Evolutionary conservation across 257 asterid species (phyloP).

Genomic region (Solanum rostratum): DNA sequence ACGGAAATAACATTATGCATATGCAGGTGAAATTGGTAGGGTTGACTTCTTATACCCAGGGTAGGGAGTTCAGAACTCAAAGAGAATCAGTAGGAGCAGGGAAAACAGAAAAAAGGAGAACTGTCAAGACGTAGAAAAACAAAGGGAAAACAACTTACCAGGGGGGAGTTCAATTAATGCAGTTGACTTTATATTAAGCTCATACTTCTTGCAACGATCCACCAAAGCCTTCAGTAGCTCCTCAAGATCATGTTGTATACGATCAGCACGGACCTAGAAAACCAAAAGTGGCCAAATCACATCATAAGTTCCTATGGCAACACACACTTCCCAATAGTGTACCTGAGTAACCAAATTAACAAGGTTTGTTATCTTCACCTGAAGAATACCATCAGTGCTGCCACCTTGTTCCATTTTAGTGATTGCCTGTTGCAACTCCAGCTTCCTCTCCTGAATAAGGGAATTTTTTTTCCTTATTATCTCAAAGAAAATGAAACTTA

Average conservation of each 20-base stretch:
- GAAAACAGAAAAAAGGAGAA: background rate
- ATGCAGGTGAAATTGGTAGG: background rate
- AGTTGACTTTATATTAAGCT: slow-evolving; percentile 52
- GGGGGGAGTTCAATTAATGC: slow-evolving; percentile 86
- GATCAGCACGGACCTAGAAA: slow-evolving; percentile 93
- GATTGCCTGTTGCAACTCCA: slow-evolving; percentile 86
- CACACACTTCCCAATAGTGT: background rate
- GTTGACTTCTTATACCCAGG: background rate
- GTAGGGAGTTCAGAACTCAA: background rate
- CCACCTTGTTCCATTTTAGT: slow-evolving; percentile 98
- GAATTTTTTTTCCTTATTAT: background rate
- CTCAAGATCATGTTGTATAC: slow-evolving; percentile 95
- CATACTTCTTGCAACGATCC: slow-evolving; percentile 82
- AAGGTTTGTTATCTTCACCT: slow-evolving; percentile 35
- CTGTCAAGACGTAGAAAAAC: slow-evolving; percentile 5
- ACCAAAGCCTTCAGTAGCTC: slow-evolving; percentile 77
- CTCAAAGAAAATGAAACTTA: background rate
- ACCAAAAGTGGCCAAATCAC: slow-evolving; percentile 11
- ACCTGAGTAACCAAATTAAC: background rate
- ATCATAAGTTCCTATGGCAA: background rate
- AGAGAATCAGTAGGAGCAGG: background rate
- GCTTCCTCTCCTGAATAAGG: slow-evolving; percentile 71
- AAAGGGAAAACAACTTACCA: slow-evolving; percentile 27
- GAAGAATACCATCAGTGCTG: slow-evolving; percentile 98
- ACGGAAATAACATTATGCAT: background rate